Base-by-base conservation (phyloP, 306 rosid genomes). In the Cicer bijugum region DNA sequence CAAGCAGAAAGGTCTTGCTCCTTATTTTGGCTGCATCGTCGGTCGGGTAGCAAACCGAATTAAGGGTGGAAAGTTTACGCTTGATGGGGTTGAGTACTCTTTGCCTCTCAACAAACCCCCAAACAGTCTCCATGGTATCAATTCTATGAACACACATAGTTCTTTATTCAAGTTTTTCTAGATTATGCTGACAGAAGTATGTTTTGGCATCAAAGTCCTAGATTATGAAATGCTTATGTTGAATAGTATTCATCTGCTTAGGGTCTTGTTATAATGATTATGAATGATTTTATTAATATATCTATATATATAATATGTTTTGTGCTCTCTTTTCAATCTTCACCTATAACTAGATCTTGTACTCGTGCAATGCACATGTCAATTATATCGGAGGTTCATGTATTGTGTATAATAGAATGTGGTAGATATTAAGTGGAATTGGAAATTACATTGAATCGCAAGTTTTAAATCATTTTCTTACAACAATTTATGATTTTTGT, bases 41-140 rank as follows among this genome's bases (percentile, higher is more conserved):
- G 98, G 98, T 33, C 92, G 98, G 45, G 98, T 94, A 5, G 97
- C 98, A 0, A 94, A 91, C 78, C 66, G 98, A 72, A 89, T 94
- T 73, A 91, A 89, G 81, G 92, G 88, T 23, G 98, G 98, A 47
- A 94, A 87, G 83, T 94, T 94, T 78, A 86, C 81, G 42, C 95
- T 94, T 46, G 85, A 91, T 39, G 95, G 90, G 23, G 77, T 78
- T 72, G 80, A 88, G 63, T 82, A 89, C 81, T 79, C 90, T 65
- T 77, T 94, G 84, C 91, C 98, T 56, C 14, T 94, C 81, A 94
- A 94, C 88, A 87, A 8, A 9, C 90, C 96, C 46, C 98, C 98
- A 56, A 91, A 91, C 84, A 89, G 92, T 88, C 96, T 91, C 61
- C 99, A 94, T 81, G 99, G 99, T 94, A 87, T 64, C 86, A 68